Percentiles rank a stretch among this genome's conserved stretches.
These are phyloP conservation scores for Cicer arietinum DNA, from an alignment of 306 rosid genomes.

Conservation along the genomic window DNA sequence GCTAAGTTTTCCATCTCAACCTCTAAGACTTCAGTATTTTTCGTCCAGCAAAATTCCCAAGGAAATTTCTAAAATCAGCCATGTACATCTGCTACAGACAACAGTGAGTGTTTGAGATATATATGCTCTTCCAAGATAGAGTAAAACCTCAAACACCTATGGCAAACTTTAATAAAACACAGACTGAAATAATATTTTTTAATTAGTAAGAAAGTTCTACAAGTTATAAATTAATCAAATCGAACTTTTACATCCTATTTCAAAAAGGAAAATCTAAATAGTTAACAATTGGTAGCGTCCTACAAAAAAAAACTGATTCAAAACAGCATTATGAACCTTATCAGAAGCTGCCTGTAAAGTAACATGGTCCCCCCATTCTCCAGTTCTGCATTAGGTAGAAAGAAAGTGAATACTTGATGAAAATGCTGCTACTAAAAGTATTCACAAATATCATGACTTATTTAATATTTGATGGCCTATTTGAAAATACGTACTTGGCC, in stretches of 20 bases:
- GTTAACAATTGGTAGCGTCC: slow-evolving; percentile 32
- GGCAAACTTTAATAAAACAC: neutral
- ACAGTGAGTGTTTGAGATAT: neutral
- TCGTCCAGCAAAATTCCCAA: neutral
- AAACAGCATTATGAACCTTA: slow-evolving; percentile 56
- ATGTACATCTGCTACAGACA: neutral
- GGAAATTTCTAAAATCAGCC: neutral
- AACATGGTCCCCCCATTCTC: slow-evolving; percentile 99
- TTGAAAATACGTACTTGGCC: slow-evolving; percentile 68
- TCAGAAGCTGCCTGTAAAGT: slow-evolving; percentile 96
- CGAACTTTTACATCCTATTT: slow-evolving; percentile 27
- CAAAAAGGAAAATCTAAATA: neutral
- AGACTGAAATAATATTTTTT: neutral
- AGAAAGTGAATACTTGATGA: slow-evolving; percentile 40
- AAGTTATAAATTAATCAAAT: neutral
- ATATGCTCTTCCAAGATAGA: slow-evolving; percentile 9
- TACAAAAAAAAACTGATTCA: slow-evolving; percentile 5
- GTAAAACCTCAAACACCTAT: slow-evolving; percentile 12
- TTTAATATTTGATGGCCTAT: slow-evolving; percentile 35
- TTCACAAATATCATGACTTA: slow-evolving; percentile 22
- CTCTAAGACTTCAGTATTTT: neutral
- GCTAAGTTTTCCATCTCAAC: slow-evolving; percentile 6
- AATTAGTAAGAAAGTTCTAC: neutral
- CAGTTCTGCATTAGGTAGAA: slow-evolving; percentile 60
- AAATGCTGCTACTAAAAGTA: slow-evolving; percentile 36